Evolutionary conservation across 2,329 filamentous ascomycete genomes (phyloP).

Genomic region (Paradendryphiella salina): DNA sequence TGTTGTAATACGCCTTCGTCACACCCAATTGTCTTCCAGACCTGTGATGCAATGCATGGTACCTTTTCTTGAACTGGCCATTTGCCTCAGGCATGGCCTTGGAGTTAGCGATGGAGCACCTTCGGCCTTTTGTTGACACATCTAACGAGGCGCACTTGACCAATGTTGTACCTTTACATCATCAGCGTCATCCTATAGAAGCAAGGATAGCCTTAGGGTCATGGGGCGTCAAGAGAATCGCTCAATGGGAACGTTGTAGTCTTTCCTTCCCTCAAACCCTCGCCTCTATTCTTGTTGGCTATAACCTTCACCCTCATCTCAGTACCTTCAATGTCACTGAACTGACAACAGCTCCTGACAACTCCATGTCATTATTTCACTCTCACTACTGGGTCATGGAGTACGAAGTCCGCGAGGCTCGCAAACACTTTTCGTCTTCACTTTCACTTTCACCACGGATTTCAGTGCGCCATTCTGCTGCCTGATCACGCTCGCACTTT

Average conservation of each 20-base stretch:
- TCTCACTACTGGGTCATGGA: too few species aligned
- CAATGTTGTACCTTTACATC: constrained; percentile 23
- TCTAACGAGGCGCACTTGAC: constrained; percentile 30
- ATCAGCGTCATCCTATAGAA: too few species aligned
- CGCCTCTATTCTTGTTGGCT: too few species aligned
- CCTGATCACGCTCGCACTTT: not conserved
- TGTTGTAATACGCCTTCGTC: constrained; percentile 19
- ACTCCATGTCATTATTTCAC: too few species aligned
- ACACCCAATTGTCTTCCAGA: constrained; percentile 28
- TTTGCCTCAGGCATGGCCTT: constrained; percentile 22
- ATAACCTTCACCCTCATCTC: too few species aligned
- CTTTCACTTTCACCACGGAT: constrained; percentile 3
- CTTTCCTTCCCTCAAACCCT: too few species aligned
- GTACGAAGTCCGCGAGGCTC: not conserved
- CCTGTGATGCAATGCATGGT: constrained; percentile 36
- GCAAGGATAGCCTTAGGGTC: too few species aligned
- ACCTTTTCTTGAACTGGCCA: constrained; percentile 38
- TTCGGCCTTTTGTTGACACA: constrained; percentile 25
- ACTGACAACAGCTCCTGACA: too few species aligned
- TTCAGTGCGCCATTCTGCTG: constrained; percentile 1
- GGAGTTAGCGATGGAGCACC: constrained; percentile 9
- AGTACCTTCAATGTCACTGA: too few species aligned
- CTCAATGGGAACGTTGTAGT: too few species aligned
- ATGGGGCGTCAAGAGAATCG: too few species aligned
- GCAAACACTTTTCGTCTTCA: not conserved